These are phyloP conservation scores for Pseudocercospora macadamiae DNA, from an alignment of 2,329 filamentous ascomycete species.

Conservation along the genomic window DNA sequence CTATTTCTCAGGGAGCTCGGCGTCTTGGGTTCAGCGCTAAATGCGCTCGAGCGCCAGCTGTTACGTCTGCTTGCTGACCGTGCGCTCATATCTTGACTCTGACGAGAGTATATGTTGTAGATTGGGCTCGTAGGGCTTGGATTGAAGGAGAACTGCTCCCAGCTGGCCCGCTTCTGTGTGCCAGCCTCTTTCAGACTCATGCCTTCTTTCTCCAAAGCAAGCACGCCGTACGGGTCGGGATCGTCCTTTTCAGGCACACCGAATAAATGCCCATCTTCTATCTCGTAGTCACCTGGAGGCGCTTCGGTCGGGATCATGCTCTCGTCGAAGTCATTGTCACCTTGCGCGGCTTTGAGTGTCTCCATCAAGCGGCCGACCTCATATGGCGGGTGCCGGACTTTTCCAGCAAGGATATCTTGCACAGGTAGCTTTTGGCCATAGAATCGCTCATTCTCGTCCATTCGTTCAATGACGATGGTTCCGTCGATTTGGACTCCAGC, in stretches of 20 bases:
- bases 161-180: constrained; percentile 70
- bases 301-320: constrained; percentile 68
- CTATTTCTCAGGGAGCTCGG: constrained; percentile 37
- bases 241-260: constrained; percentile 79
- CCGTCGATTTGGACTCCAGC: constrained; percentile 86
- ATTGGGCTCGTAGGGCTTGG: constrained; percentile 75
- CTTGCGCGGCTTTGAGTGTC: constrained; percentile 86
- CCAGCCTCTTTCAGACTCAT: constrained; percentile 91
- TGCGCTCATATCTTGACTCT: constrained; percentile 57
- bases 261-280: constrained; percentile 62
- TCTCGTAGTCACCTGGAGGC: constrained; percentile 74
- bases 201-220: constrained; percentile 87
- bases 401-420: constrained; percentile 65
- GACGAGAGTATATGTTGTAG: constrained; percentile 61
- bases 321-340: constrained; percentile 74
- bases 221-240: constrained; percentile 88
- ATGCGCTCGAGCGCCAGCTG: constrained; percentile 59
- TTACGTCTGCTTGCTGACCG: constrained; percentile 56
- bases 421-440: constrained; percentile 70
- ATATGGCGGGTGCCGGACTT: constrained; percentile 59
- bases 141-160: constrained; percentile 81
- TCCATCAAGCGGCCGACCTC: constrained; percentile 69
- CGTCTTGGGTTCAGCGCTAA: constrained; percentile 30
- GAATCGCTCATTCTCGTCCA: constrained; percentile 86
- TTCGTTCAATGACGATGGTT: constrained; percentile 80